Evolutionary conservation across 129 eudicot species (phyloP), one percentile per base, ranked within the genome.

Genomic region (Arctium lappa): DNA sequence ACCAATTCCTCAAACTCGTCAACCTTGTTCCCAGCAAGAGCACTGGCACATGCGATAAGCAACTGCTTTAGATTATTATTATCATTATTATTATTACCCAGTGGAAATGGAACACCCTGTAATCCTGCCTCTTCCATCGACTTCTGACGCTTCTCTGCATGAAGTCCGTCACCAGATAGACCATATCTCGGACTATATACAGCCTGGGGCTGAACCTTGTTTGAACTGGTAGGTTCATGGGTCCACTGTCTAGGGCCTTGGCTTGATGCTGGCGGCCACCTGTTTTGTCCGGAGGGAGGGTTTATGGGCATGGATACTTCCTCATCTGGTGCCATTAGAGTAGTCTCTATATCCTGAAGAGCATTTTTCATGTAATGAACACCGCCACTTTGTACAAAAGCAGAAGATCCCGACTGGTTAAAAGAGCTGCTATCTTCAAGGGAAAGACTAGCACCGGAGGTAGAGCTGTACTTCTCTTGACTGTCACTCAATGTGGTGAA

Each of bases 41-140:
- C 97, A 69, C 83, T 87, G n/a, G 97, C 98, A 88, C 98, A 95
- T 29, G 89, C 90, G 30, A 89, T 85, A 4, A 95, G 91, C 86
- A 92, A 85, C 84, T 87, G 86, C 66, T 88, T 95, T 48, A 95
- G 88, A 73, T 89, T 88, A 18, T 40, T 56, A 30, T 18, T 65
- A 33, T 33, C 3, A 60, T 4, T 15, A 18, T 34, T 37, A 50
- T 2, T 11, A 11, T 4, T 4, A 53, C 84, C 85, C 1, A 91
- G 78, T 6, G 87, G 88, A 66, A 72, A 8, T 10, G 88, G 93
- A 72, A 71, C 6, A 22, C 79, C 82, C 71, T 80, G 84, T 13
- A 72, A 65, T 12, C 50, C 74, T 8, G 53, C 22, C 15, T 85
- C 91, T 69, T 82, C 87, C 76, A 44, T 69, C 79, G 81, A 62